Percentiles rank a stretch among this genome's conserved stretches.
These are phyloP conservation scores for Fusarium pseudocircinatum DNA, from an alignment of 2,329 filamentous ascomycete genomes.

Conservation along the genomic window DNA sequence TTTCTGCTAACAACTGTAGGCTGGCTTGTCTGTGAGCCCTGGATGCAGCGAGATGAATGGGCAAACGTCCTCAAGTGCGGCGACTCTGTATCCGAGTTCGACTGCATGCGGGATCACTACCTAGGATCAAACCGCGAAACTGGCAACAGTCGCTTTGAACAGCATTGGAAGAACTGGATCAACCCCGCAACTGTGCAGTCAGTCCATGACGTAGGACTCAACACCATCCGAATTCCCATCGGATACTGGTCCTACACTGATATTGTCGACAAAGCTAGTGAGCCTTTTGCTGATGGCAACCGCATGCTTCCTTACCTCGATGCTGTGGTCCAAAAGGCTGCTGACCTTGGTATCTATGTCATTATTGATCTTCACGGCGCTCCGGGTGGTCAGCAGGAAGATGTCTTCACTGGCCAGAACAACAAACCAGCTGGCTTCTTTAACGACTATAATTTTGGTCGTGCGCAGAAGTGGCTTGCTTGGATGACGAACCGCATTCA, in stretches of 20 bases:
- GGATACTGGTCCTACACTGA: constrained; percentile 32
- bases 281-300: constrained; percentile 27
- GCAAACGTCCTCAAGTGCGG: constrained; percentile 16
- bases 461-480: constrained; percentile 27
- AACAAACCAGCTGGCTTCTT: constrained; percentile 30
- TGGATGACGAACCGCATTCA: constrained; percentile 36
- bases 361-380: constrained; percentile 34
- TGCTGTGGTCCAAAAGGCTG: constrained; percentile 21
- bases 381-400: constrained; percentile 30
- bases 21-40: constrained; percentile 28
- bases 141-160: constrained; percentile 21
- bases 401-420: constrained; percentile 27
- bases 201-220: constrained; percentile 29
- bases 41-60: constrained; percentile 20
- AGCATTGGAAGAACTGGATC: constrained; percentile 32
- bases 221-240: constrained; percentile 32
- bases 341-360: constrained; percentile 26
- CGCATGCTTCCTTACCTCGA: constrained; percentile 31
- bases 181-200: constrained; percentile 29
- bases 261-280: constrained; percentile 25
- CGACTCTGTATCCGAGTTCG: constrained; percentile 19
- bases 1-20: not conserved
- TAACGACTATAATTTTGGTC: constrained; percentile 30
- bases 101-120: constrained; percentile 32
- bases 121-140: constrained; percentile 9